A percentile compares a stretch with the other conserved stretches of the same genome.
These are phyloP conservation scores for Elaeis oleifera DNA, from an alignment of 202 grass and related monocot genomes.

Conservation along the genomic window DNA sequence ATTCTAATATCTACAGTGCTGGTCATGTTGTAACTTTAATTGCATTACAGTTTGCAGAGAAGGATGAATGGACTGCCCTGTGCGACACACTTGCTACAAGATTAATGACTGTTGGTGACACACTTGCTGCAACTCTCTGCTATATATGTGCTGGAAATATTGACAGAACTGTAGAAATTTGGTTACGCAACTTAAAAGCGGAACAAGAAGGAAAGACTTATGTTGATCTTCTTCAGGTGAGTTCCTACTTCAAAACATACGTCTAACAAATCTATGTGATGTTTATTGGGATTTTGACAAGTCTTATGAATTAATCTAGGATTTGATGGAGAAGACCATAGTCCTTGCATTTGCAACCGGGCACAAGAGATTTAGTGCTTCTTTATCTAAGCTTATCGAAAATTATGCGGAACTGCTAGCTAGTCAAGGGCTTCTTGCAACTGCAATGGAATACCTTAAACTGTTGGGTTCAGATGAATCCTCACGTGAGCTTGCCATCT, in stretches of 20 bases:
- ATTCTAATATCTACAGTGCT: too few species aligned
- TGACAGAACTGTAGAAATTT: slow-evolving; percentile 95
- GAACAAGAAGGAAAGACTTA: slow-evolving; percentile 70
- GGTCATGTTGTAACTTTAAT: too few species aligned
- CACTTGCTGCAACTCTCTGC: slow-evolving; percentile 78
- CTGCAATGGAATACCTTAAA: slow-evolving; percentile 95
- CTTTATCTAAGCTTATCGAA: slow-evolving; percentile 90
- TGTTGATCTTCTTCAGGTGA: slow-evolving; percentile 97
- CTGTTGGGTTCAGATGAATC: slow-evolving; percentile 79
- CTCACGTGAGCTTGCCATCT: slow-evolving; percentile 75
- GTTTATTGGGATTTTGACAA: neutral
- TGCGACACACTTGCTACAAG: too few species aligned
- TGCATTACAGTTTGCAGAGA: too few species aligned
- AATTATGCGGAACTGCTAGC: slow-evolving; percentile 92
- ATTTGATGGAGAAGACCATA: slow-evolving; percentile 99
- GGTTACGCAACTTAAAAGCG: slow-evolving; percentile 46
- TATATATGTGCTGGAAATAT: slow-evolving; percentile 98
- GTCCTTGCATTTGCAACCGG: slow-evolving; percentile 83
- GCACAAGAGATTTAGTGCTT: slow-evolving; percentile 73
- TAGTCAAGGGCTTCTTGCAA: slow-evolving; percentile 90
- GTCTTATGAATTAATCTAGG: slow-evolving; percentile 30
- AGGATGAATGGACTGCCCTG: too few species aligned
- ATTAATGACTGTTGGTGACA: slow-evolving; percentile 45
- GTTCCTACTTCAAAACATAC: slow-evolving; percentile 2
- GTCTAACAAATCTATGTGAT: neutral